Percentiles rank a stretch among this genome's conserved stretches.
Evolutionary conservation across 805 yeast species (phyloP).

Genomic region (Yarrowia phangngaensis): DNA sequence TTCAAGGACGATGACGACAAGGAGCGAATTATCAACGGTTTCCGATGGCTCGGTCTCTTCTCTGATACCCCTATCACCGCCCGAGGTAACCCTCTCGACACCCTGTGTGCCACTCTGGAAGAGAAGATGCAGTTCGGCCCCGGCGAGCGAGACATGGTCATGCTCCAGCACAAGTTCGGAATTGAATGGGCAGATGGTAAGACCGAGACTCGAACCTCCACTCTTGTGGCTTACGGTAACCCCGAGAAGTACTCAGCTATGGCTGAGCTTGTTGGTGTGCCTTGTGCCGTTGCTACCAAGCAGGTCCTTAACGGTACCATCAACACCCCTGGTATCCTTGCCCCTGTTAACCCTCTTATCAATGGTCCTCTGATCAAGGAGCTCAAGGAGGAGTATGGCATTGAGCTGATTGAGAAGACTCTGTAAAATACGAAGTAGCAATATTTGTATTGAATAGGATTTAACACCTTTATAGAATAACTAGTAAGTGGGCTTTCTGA

Average conservation of each 20-base stretch:
- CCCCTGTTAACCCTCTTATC: slow-evolving; percentile 88
- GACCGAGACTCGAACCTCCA: slow-evolving; percentile 88
- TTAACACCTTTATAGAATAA: too few relatives aligned
- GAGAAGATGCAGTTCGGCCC: slow-evolving; percentile 92
- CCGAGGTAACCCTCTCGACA: slow-evolving; percentile 91
- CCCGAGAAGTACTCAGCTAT: slow-evolving; percentile 90
- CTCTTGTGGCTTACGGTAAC: slow-evolving; percentile 88
- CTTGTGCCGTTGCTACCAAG: slow-evolving; percentile 92
- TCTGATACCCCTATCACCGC: slow-evolving; percentile 73
- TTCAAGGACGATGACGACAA: slow-evolving; percentile 80
- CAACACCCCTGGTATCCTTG: slow-evolving; percentile 77
- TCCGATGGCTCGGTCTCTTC: slow-evolving; percentile 92
- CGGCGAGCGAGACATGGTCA: slow-evolving; percentile 92
- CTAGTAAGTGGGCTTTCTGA: too few relatives aligned
- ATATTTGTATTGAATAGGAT: too few relatives aligned
- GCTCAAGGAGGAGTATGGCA: slow-evolving; percentile 84
- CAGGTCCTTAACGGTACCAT: slow-evolving; percentile 79
- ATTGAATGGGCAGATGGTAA: slow-evolving; percentile 94
- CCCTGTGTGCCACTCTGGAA: slow-evolving; percentile 94
- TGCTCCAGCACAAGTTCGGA: slow-evolving; percentile 96
- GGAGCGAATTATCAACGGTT: slow-evolving; percentile 80
- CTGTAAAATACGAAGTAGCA: slow-evolving; percentile 34
- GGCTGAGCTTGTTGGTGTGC: slow-evolving; percentile 98
- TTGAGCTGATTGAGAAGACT: slow-evolving; percentile 85
- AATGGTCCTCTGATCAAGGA: slow-evolving; percentile 88